Conservation (phyloP, 352 stramenopile genomes). For the Pythium scleroteichum region DNA sequence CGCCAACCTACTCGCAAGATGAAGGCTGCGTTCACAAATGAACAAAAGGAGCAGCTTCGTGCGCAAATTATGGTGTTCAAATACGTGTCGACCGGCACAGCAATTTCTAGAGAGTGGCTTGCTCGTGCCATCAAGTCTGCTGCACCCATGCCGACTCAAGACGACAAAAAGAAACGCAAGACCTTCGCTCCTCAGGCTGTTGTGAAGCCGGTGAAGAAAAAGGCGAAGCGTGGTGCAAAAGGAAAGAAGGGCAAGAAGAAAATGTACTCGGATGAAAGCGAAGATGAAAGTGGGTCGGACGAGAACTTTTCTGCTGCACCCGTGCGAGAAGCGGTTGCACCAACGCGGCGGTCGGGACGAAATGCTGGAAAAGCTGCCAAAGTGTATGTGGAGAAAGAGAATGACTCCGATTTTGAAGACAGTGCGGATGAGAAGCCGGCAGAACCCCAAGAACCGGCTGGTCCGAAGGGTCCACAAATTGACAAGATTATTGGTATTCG, state of each 20-base stretch:
- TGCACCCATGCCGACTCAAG: constrained; percentile 57
- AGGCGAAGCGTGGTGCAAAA: constrained; percentile 41
- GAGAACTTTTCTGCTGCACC: constrained; percentile 43
- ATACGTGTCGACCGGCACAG: constrained; percentile 77
- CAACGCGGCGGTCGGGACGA: constrained; percentile 71
- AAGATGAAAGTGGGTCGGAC: constrained; percentile 73
- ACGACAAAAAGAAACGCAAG: constrained; percentile 77
- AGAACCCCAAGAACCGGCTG: constrained; percentile 39
- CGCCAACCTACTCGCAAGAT: constrained; percentile 33
- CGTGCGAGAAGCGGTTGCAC: constrained; percentile 39
- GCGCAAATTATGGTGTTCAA: constrained; percentile 93
- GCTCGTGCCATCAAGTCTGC: constrained; percentile 69
- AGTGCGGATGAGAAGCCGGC: constrained; percentile 69
- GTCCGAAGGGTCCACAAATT: constrained; percentile 82
- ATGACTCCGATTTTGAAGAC: constrained; percentile 63
- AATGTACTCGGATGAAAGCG: constrained; percentile 71
- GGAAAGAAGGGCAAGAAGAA: constrained; percentile 80
- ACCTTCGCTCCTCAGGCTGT: constrained; percentile 61
- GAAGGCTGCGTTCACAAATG: constrained; percentile 68
- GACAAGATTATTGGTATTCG: constrained; percentile 92
- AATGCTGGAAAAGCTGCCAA: constrained; percentile 85
- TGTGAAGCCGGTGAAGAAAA: constrained; percentile 73
- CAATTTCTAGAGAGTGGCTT: constrained; percentile 78
- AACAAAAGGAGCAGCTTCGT: constrained; percentile 88
- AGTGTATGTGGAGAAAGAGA: constrained; percentile 82